A percentile compares a stretch with the other conserved stretches of the same genome.
Evolutionary conservation across 352 stramenopile genomes (phyloP).

Genomic region (Pythium oligandrum): DNA sequence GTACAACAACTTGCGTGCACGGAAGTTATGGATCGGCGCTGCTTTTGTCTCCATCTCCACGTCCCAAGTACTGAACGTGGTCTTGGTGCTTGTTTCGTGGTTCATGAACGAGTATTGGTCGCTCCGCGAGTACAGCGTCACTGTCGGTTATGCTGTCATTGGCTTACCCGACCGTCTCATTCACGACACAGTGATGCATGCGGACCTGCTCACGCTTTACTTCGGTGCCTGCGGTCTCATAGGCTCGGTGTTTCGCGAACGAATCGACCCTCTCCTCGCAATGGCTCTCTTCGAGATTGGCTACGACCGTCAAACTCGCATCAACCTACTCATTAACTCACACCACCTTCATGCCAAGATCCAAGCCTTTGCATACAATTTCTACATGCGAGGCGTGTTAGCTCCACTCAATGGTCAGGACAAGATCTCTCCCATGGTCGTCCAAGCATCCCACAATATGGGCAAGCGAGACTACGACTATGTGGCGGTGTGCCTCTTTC

Average conservation of each 20-base stretch:
- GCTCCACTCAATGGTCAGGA: background rate
- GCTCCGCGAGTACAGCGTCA: constrained; percentile 22
- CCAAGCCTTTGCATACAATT: background rate
- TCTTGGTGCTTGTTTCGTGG: constrained; percentile 10
- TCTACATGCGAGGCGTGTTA: background rate
- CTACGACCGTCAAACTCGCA: background rate
- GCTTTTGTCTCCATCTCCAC: constrained; percentile 15
- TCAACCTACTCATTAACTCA: background rate
- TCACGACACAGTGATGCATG: constrained; percentile 29
- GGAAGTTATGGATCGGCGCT: constrained; percentile 16
- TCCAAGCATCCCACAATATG: constrained; percentile 6
- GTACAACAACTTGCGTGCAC: constrained; percentile 7
- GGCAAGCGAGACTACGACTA: background rate
- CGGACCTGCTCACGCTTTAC: constrained; percentile 26
- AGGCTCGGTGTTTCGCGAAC: constrained; percentile 19
- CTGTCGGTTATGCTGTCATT: constrained; percentile 1
- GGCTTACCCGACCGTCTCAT: constrained; percentile 13
- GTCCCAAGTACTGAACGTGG: constrained; percentile 2
- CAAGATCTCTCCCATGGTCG: constrained; percentile 2
- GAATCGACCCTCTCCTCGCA: constrained; percentile 22
- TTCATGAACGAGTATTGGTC: constrained; percentile 19
- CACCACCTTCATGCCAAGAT: background rate
- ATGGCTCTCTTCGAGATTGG: constrained; percentile 24
- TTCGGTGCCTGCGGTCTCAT: constrained; percentile 22
- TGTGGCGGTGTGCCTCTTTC: constrained; percentile 1